Conservation (phyloP, 225 moss, liverwort and hornwort species). For the Ulota crispa region DNA sequence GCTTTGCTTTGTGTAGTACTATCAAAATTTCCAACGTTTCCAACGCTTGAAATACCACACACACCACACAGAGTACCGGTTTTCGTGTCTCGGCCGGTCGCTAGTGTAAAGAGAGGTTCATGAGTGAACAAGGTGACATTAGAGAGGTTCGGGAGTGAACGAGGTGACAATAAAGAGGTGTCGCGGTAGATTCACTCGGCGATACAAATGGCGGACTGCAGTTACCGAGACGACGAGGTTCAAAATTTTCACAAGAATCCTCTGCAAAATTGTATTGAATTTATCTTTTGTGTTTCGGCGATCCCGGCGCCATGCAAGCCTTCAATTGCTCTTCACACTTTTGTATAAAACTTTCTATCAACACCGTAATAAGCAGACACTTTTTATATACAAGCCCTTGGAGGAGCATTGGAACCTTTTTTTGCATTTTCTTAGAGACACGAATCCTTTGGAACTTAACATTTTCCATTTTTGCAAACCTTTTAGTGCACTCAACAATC, state of each 20-base stretch:
- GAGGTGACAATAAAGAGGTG: background rate
- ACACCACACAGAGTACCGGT: too few species aligned
- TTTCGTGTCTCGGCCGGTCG: too few species aligned
- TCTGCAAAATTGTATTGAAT: background rate
- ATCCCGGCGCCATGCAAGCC: background rate
- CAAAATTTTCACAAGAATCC: background rate
- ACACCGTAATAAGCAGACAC: background rate
- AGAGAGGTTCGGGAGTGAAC: too few species aligned
- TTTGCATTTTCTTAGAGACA: too few species aligned
- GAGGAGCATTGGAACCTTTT: background rate
- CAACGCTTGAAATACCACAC: too few species aligned
- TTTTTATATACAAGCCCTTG: too few species aligned
- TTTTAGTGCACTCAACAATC: background rate
- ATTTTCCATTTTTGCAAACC: background rate
- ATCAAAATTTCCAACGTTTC: too few species aligned
- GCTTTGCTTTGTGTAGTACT: too few species aligned
- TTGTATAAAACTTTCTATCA: background rate
- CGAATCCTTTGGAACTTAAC: too few species aligned
- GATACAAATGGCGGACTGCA: background rate
- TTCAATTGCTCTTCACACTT: background rate
- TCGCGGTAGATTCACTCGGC: background rate
- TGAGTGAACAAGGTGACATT: too few species aligned
- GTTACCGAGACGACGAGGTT: background rate
- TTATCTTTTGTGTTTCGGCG: too few species aligned
- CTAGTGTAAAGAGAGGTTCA: too few species aligned